Conservation (phyloP, 768 basidiomycete genomes). For the Hebeloma cylindrosporum region DNA sequence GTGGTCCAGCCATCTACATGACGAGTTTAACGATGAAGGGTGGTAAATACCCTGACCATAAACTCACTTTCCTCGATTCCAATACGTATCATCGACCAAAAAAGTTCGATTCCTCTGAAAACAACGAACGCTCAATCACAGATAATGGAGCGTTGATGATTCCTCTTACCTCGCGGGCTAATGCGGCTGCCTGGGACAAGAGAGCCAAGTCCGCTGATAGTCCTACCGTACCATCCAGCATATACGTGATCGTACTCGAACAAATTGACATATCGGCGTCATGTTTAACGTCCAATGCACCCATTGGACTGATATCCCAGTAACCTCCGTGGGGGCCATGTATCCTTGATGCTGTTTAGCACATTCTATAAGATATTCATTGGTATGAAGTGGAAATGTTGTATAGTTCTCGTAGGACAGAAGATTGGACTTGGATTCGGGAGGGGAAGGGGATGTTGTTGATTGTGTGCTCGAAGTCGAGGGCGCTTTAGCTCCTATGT, state of each 20-base stretch:
- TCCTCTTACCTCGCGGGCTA: slow-evolving; percentile 67
- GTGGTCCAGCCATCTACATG: slow-evolving; percentile 61
- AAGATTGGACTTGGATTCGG: slow-evolving; percentile 14
- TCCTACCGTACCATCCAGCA: slow-evolving; percentile 67
- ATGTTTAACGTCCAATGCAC: slow-evolving; percentile 36
- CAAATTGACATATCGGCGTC: slow-evolving; percentile 39
- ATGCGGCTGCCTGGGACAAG: slow-evolving; percentile 63
- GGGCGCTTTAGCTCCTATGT: slow-evolving; percentile 37
- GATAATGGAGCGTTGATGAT: too few species aligned
- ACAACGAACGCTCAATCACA: not conserved
- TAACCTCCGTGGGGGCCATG: slow-evolving; percentile 50
- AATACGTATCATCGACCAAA: slow-evolving; percentile 67
- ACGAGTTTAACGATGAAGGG: not conserved
- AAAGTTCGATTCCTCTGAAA: slow-evolving; percentile 62
- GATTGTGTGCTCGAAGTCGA: slow-evolving; percentile 12
- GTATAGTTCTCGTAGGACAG: slow-evolving; percentile 60
- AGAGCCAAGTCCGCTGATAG: slow-evolving; percentile 65
- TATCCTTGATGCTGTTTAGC: slow-evolving; percentile 44
- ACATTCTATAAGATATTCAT: slow-evolving; percentile 60
- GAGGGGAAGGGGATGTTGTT: slow-evolving; percentile 12
- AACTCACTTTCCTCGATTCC: slow-evolving; percentile 70
- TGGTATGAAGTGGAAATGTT: slow-evolving; percentile 54
- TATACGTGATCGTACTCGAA: slow-evolving; percentile 67
- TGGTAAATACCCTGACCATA: not conserved
- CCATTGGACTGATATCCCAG: slow-evolving; percentile 44